Percentiles rank a stretch among this genome's conserved stretches.
Evolutionary conservation across 2,329 filamentous ascomycete species (phyloP).

Genomic region (Chaetomium strumarium): DNA sequence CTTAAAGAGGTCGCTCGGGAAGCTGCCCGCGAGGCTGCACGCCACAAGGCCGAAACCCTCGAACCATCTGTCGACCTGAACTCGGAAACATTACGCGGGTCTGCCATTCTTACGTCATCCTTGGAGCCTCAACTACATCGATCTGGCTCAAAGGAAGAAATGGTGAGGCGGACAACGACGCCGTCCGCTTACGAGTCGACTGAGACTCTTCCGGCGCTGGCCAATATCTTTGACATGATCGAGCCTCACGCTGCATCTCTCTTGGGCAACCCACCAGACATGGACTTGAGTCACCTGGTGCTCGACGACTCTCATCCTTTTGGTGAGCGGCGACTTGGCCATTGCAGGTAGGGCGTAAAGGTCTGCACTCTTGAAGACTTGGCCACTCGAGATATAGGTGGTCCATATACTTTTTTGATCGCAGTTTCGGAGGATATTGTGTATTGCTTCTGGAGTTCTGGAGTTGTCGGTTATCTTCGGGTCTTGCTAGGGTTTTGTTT

Average conservation of each 20-base stretch:
- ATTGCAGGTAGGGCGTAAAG: not conserved
- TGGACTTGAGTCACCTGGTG: slow-evolving; percentile 56
- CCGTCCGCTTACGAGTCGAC: slow-evolving; percentile 27
- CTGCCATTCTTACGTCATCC: slow-evolving; percentile 34
- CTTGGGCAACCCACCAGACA: slow-evolving; percentile 45
- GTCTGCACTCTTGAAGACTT: not conserved
- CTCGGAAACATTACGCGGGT: slow-evolving; percentile 41
- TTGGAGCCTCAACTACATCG: slow-evolving; percentile 38
- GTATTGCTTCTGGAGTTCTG: not conserved
- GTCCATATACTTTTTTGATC: not conserved
- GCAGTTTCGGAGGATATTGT: not conserved
- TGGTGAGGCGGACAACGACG: slow-evolving; percentile 37
- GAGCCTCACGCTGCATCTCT: slow-evolving; percentile 36
- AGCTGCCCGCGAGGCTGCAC: slow-evolving; percentile 32
- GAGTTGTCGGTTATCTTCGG: not conserved
- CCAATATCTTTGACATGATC: slow-evolving; percentile 39
- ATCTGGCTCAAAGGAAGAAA: slow-evolving; percentile 42
- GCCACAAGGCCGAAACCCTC: slow-evolving; percentile 34
- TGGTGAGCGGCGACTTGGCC: slow-evolving; percentile 1
- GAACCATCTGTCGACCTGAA: slow-evolving; percentile 48
- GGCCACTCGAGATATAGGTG: no score
- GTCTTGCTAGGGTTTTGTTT: not conserved
- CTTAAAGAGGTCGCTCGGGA: slow-evolving; percentile 38
- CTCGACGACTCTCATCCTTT: slow-evolving; percentile 44
- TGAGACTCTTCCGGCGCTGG: slow-evolving; percentile 33